Base-by-base conservation (phyloP, 805 yeast species). In the Hanseniaspora clermontiae region DNA sequence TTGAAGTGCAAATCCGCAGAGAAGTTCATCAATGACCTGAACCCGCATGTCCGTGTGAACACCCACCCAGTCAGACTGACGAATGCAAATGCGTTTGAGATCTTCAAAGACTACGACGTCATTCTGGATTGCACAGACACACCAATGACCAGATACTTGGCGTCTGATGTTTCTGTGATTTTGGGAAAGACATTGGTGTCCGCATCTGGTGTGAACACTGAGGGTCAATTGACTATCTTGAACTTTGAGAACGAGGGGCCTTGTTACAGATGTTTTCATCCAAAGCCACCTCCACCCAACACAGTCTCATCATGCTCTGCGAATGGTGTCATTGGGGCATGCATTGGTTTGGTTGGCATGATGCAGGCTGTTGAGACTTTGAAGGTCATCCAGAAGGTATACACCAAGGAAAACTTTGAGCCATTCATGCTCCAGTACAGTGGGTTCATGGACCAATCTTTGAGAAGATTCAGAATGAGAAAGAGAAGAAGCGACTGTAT, bases 111-210 rank as follows among this genome's bases (percentile, higher is more conserved):
- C 4, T 89, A 85, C 68, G 96, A 91, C 64, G 59, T 84, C 36
- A 80, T 93, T 4, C 71, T 93, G 20, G 99, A 93, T 68, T 95
- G 98, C 65, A 91, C 98, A 0, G 99, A 93, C 69, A 81, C 91
- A 1, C 97, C 97, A 12, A 78, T 80, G 45, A 81, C 95, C 0
- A 72, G 98, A 60, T 93, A 93, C 66, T 74, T 93, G 59, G 79
- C 93, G 37, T 86, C 87, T 57, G 99, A 93, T 67, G 84, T 82
- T 1, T 81, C 89, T 12, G 95, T 87, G 0, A 61, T 83, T 0
- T 66, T 78, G 1, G 78, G 80, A 0, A 80, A 80, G 58, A 82
- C 96, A 0, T 76, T 93, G 0, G 83, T 93, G 1, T 87, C 96
- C 17, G 99, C 95, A 0, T 86, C 97, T 0, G 97, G 97, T 0